Conservation (phyloP, 805 yeast species). For the Candida wancherniae region DNA sequence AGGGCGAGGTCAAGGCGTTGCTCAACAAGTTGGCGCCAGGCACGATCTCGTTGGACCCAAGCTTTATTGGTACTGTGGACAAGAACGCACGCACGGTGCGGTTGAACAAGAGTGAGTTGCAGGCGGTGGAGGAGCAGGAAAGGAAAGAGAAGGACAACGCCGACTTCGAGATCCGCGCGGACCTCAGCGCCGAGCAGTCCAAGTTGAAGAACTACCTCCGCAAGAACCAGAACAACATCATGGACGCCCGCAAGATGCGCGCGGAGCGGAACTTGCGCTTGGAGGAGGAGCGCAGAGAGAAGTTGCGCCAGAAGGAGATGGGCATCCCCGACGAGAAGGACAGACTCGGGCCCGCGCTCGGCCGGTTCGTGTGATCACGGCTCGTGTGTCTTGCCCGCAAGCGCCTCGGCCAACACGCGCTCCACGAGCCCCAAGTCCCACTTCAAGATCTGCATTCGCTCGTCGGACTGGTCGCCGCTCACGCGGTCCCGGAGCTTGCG, state of each 20-base stretch:
- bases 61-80: constrained; percentile 78
- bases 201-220: constrained; percentile 74
- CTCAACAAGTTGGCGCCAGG: constrained; percentile 89
- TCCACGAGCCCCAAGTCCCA: constrained; percentile 12
- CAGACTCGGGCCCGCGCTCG: constrained; percentile 17
- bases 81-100: constrained; percentile 60
- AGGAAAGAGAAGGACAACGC: constrained; percentile 35
- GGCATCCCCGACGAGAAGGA: constrained; percentile 18
- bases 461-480: constrained; percentile 4
- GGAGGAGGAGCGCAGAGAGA: constrained; percentile 68
- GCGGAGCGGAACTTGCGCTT: constrained; percentile 66
- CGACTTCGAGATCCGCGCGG: constrained; percentile 59
- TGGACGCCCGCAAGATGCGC: constrained; percentile 78
- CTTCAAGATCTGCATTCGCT: constrained; percentile 5
- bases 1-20: constrained; percentile 79
- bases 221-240: constrained; percentile 78
- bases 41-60: constrained; percentile 87
- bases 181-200: constrained; percentile 75
- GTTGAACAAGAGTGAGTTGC: constrained; percentile 53
- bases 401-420: constrained; percentile 4
- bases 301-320: constrained; percentile 15
- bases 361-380: constrained; percentile 12
- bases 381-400: background rate
- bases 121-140: constrained; percentile 28
- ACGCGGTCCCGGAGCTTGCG: constrained; percentile 7